A percentile compares a stretch with the other conserved stretches of the same genome.
Conservation (phyloP, 2,329 filamentous ascomycete genomes). For the Akanthomyces uredinophilus region DNA sequence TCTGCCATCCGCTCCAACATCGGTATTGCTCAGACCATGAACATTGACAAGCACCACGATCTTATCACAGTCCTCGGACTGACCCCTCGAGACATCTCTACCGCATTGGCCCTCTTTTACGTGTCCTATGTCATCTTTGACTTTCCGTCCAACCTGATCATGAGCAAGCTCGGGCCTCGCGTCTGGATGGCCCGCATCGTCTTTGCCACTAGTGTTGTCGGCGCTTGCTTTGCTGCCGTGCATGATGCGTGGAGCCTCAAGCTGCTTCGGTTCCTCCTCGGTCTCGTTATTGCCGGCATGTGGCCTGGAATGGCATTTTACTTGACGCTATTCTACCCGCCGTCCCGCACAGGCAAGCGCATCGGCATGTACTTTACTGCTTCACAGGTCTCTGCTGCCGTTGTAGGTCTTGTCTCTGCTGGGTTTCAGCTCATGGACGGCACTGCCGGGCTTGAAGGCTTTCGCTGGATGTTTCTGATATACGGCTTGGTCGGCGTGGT, state of each 20-base stretch:
- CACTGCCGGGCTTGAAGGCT: slow-evolving; percentile 67
- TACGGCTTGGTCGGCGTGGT: slow-evolving; percentile 73
- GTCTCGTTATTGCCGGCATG: slow-evolving; percentile 85
- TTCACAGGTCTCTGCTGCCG: slow-evolving; percentile 80
- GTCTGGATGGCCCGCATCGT: slow-evolving; percentile 93
- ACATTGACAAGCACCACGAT: slow-evolving; percentile 63
- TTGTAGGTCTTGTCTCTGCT: slow-evolving; percentile 83
- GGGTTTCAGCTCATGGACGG: slow-evolving; percentile 92
- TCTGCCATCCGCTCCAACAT: slow-evolving; percentile 90
- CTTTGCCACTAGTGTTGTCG: slow-evolving; percentile 78
- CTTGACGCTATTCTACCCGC: slow-evolving; percentile 85
- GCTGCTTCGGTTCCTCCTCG: slow-evolving; percentile 79
- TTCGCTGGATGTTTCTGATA: slow-evolving; percentile 88
- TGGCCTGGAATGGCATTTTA: slow-evolving; percentile 96
- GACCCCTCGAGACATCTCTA: slow-evolving; percentile 72
- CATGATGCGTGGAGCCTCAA: slow-evolving; percentile 80
- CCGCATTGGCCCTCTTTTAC: slow-evolving; percentile 82
- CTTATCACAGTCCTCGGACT: slow-evolving; percentile 67
- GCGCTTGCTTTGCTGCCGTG: slow-evolving; percentile 77
- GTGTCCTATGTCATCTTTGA: slow-evolving; percentile 90
- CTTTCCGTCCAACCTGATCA: slow-evolving; percentile 79
- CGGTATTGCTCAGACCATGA: slow-evolving; percentile 94
- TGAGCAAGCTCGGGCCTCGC: slow-evolving; percentile 78
- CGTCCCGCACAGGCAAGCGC: slow-evolving; percentile 76
- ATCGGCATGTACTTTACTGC: slow-evolving; percentile 90